Base-by-base conservation (phyloP, 768 basidiomycete genomes). In the Hypholoma sublateritium region DNA sequence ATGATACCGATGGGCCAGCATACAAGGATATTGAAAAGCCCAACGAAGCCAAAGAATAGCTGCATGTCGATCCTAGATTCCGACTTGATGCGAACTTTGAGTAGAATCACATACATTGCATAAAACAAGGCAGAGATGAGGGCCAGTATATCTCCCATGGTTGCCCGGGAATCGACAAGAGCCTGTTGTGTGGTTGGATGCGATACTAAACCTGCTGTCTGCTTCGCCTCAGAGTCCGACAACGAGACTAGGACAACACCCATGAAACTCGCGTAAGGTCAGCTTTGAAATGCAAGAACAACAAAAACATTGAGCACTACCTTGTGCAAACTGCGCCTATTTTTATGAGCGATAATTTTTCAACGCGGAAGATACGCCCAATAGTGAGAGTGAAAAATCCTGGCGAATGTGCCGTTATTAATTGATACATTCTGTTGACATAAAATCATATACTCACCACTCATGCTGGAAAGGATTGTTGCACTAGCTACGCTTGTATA, bases 401-500 rank as follows among this genome's bases (percentile, higher is more conserved):
- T 95, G 60, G 34, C 24, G 21, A 19, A 9, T 43, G 49, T n/a
- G 42, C 21, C 37, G 34, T 16, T 24, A 39, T 34, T 35, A 49
- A 8, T 37, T 24, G 36, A 41, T 17, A 41, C 39, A 5, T 41
- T 17, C 16, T 14, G 6, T 13, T 17, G 46, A 13, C 32, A 11
- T 22, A 25, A 11, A 6, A 2, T 21, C 8, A 16, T 25, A 6
- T 21, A 70, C 86, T 34, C 62, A 94, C 95, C 94, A 61, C 93
- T 95, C 78, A 87, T 95, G 66, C 88, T 87, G 1, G 91, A 89
- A 50, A 97, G 72, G 36, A 98, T 88, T 4, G 95, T 97, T 17
- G 92, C 85, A 69, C 93, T 96, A 2, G 93, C 92, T n/a, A 98
- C 95, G 64, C 88, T 93, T 1, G 96, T 98, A 68, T 88, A 90